These are phyloP conservation scores for Thraustotheca clavata DNA, from an alignment of 352 stramenopile genomes.

Conservation along the genomic window DNA sequence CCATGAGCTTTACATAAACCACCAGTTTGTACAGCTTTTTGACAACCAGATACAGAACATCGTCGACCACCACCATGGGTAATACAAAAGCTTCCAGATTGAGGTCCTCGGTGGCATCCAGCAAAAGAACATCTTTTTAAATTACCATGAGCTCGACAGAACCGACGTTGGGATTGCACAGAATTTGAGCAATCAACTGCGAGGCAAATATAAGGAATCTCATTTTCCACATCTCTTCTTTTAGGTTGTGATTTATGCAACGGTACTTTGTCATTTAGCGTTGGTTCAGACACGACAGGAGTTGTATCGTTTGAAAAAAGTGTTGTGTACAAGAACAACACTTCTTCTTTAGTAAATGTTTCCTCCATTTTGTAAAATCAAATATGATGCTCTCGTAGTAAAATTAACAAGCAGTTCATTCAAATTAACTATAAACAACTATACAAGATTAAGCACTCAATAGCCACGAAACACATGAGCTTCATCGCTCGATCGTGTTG, in stretches of 20 bases:
- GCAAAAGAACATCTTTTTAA: conserved; percentile 63
- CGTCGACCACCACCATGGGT: conserved; percentile 71
- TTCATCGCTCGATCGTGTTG: too few relatives aligned
- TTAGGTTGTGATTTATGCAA: not conserved
- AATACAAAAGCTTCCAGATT: conserved; percentile 79
- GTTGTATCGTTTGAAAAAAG: not conserved
- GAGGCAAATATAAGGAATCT: not conserved
- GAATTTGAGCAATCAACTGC: not conserved
- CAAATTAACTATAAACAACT: too few relatives aligned
- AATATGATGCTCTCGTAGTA: too few relatives aligned
- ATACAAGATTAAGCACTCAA: too few relatives aligned
- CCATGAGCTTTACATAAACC: conserved; percentile 78
- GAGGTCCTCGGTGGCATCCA: conserved; percentile 64
- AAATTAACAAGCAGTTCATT: too few relatives aligned
- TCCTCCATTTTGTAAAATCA: too few relatives aligned
- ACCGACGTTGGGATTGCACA: not conserved
- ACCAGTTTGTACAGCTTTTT: conserved; percentile 58
- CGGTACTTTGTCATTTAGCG: not conserved
- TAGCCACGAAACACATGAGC: too few relatives aligned
- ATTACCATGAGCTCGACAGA: conserved; percentile 72
- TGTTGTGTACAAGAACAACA: not conserved
- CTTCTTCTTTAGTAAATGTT: not conserved
- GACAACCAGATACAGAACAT: conserved; percentile 55
- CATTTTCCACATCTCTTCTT: too few relatives aligned
- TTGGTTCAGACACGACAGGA: too few relatives aligned